Conservation (phyloP, 352 stramenopile species). For the Thraustotheca clavata region DNA sequence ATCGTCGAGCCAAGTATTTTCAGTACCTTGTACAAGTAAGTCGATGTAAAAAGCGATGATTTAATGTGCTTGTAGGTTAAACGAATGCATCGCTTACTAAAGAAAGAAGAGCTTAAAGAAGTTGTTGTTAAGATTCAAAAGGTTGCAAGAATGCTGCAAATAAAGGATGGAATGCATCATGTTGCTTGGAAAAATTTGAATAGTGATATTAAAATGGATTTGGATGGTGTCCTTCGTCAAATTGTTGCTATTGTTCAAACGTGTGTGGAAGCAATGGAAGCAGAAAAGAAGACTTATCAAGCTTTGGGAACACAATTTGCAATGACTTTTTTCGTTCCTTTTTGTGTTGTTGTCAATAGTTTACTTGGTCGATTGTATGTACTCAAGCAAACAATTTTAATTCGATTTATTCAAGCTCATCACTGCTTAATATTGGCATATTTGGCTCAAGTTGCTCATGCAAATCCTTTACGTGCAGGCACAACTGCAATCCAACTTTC, state of each 20-base stretch:
- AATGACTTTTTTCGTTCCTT: conserved; percentile 86
- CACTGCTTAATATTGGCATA: conserved; percentile 63
- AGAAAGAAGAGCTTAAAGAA: conserved; percentile 29
- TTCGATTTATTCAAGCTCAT: conserved; percentile 53
- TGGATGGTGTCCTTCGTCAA: conserved; percentile 40
- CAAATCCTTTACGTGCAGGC: conserved; percentile 67
- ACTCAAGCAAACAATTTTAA: conserved; percentile 51
- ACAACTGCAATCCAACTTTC: conserved; percentile 60
- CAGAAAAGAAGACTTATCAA: conserved; percentile 69
- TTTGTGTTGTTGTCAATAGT: conserved; percentile 68
- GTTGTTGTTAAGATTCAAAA: conserved; percentile 32
- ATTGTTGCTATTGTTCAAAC: conserved; percentile 26
- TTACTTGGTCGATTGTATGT: conserved; percentile 53
- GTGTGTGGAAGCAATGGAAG: conserved; percentile 31
- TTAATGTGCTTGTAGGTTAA: conserved; percentile 39
- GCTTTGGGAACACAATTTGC: conserved; percentile 59
- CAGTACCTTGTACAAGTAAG: conserved; percentile 60
- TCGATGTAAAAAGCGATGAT: neutral
- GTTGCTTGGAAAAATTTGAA: conserved; percentile 67
- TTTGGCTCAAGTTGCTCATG: conserved; percentile 66
- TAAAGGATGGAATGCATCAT: conserved; percentile 47
- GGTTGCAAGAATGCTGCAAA: conserved; percentile 40
- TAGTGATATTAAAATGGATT: conserved; percentile 43
- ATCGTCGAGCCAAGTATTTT: conserved; percentile 73
- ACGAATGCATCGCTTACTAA: conserved; percentile 42